These are phyloP conservation scores for Mentha longifolia DNA, from an alignment of 257 asterid species.

Conservation along the genomic window DNA sequence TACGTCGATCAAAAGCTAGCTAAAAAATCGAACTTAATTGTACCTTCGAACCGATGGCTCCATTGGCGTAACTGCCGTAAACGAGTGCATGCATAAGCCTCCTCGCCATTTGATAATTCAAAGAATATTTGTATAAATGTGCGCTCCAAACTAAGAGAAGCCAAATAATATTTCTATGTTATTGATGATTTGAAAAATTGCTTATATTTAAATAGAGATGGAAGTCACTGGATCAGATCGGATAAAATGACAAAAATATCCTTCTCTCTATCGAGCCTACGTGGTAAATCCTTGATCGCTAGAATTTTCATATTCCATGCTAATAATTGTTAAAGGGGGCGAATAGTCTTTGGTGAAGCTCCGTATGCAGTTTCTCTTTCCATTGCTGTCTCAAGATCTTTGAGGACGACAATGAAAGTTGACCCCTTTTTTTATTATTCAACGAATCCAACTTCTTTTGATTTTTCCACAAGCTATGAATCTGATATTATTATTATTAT, in stretches of 20 bases:
- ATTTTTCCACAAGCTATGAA: too few relatives aligned
- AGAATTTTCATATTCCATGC: not conserved
- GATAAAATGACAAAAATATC: not conserved
- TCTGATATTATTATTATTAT: too few relatives aligned
- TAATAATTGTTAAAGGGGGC: too few relatives aligned
- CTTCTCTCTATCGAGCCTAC: not conserved
- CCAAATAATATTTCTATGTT: too few relatives aligned
- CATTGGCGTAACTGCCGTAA: conserved; percentile 50
- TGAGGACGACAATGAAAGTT: not conserved
- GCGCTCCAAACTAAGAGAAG: not conserved
- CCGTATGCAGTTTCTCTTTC: not conserved
- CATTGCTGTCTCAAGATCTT: not conserved
- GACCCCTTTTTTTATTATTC: not conserved
- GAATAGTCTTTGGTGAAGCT: not conserved
- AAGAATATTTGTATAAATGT: too few relatives aligned
- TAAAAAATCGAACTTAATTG: too few relatives aligned
- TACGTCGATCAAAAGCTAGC: too few relatives aligned
- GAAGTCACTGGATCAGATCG: not conserved
- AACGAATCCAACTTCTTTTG: not conserved
- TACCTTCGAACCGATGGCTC: conserved; percentile 61
- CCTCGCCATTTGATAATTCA: too few relatives aligned
- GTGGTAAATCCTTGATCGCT: not conserved
- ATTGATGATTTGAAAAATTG: too few relatives aligned
- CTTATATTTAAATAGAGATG: not conserved
- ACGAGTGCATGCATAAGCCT: conserved; percentile 62